These are phyloP conservation scores for Wallacemonas sp. DNA, from an alignment of 208 protist genomes.

Conservation along the genomic window DNA sequence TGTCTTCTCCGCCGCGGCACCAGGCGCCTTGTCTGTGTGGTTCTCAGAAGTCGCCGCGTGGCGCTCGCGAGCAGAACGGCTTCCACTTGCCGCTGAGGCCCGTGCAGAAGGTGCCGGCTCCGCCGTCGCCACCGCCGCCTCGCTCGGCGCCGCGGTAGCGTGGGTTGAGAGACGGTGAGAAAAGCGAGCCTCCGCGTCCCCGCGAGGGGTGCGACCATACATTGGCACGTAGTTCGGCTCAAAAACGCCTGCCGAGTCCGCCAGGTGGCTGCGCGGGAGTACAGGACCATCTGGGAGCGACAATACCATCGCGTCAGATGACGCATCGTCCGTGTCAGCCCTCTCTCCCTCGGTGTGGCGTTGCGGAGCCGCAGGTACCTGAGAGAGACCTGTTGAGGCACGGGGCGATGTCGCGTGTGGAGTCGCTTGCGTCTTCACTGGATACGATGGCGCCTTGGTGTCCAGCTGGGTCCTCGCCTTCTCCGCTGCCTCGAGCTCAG, in stretches of 20 bases:
- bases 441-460: neutral
- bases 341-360: too few relatives aligned
- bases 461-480: neutral
- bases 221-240: conserved; percentile 9
- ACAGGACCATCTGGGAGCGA: conserved; percentile 5
- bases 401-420: too few relatives aligned
- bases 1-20: neutral
- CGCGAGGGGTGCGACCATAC: neutral
- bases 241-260: neutral
- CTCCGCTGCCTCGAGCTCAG: neutral
- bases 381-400: too few relatives aligned
- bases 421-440: neutral
- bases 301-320: neutral
- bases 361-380: too few relatives aligned
- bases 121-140: neutral
- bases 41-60: neutral
- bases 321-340: neutral
- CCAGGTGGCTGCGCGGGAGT: conserved; percentile 4
- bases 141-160: neutral
- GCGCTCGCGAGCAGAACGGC: too few relatives aligned
- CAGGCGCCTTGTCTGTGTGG: neutral
- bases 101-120: too few relatives aligned
- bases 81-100: too few relatives aligned
- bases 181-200: too few relatives aligned
- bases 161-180: too few relatives aligned